Conservation (phyloP, 768 basidiomycete species). For the Pleurotus tuoliensis region DNA sequence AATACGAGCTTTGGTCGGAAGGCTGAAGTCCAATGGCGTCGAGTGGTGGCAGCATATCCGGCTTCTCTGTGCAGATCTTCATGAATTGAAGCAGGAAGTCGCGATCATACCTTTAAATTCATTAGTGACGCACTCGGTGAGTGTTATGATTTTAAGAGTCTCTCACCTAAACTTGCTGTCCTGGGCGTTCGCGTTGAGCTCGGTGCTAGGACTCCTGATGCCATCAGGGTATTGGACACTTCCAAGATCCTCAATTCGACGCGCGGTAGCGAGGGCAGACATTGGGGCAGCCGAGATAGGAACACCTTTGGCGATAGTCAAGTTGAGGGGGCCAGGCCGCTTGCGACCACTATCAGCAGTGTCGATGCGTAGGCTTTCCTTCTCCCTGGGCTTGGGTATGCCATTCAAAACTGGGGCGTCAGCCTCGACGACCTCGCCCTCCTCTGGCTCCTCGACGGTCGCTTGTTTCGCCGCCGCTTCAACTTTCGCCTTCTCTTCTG, state of each 20-base stretch:
- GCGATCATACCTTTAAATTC: constrained; percentile 75
- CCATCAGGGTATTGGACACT: constrained; percentile 79
- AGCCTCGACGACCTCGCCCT: constrained; percentile 24
- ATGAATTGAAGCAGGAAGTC: constrained; percentile 98
- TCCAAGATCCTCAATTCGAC: constrained; percentile 78
- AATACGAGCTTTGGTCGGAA: constrained; percentile 46
- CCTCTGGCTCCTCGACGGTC: constrained; percentile 27
- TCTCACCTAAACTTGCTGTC: constrained; percentile 85
- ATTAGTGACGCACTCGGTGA: background rate
- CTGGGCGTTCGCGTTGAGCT: constrained; percentile 79
- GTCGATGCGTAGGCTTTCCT: constrained; percentile 63
- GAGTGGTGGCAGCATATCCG: constrained; percentile 82
- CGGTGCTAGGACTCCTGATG: constrained; percentile 75
- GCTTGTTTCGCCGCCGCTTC: constrained; percentile 30
- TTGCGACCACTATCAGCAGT: constrained; percentile 44
- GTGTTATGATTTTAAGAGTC: background rate
- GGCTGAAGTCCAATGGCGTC: constrained; percentile 91
- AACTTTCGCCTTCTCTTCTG: constrained; percentile 28
- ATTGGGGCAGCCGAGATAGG: constrained; percentile 43
- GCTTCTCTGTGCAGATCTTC: constrained; percentile 91
- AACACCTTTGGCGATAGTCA: constrained; percentile 47
- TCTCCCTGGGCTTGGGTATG: constrained; percentile 40
- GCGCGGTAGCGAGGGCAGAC: constrained; percentile 76
- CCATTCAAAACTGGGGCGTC: constrained; percentile 22
- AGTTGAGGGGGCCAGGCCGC: constrained; percentile 73